These are phyloP conservation scores for Dryadomyces sulphureus DNA, from an alignment of 2,329 filamentous ascomycete species.

Conservation along the genomic window DNA sequence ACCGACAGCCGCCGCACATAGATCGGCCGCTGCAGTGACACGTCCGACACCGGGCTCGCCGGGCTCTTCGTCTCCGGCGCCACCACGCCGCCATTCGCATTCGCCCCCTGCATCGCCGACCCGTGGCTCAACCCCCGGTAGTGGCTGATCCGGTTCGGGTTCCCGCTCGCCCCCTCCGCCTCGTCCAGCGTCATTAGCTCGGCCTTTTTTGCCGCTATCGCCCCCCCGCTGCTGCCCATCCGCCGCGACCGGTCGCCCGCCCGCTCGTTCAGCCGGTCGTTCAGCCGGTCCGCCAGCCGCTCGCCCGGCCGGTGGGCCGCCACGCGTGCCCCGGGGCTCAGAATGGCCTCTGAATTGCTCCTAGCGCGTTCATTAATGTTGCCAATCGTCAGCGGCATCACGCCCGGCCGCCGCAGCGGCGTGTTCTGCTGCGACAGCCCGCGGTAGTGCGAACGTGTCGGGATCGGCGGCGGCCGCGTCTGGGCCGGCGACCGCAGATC, in stretches of 20 bases:
- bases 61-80: constrained; percentile 28
- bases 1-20: constrained; percentile 50
- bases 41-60: constrained; percentile 40
- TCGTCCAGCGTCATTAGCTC: constrained; percentile 51
- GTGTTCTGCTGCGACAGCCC: constrained; percentile 55
- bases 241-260: constrained; percentile 30
- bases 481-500: constrained; percentile 54
- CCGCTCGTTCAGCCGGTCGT: constrained; percentile 35
- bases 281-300: background rate
- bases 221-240: constrained; percentile 45
- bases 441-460: constrained; percentile 67
- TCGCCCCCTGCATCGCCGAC: constrained; percentile 42
- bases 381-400: constrained; percentile 56
- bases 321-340: constrained; percentile 28
- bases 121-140: constrained; percentile 53
- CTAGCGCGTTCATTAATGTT: constrained; percentile 53
- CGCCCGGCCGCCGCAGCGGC: constrained; percentile 50
- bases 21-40: constrained; percentile 40
- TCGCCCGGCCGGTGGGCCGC: background rate
- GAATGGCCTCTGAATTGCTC: constrained; percentile 48
- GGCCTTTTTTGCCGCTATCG: constrained; percentile 43
- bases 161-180: constrained; percentile 28
- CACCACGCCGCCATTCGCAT: constrained; percentile 11
- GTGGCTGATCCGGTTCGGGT: constrained; percentile 45
- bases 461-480: constrained; percentile 59